Percentiles rank a stretch among this genome's conserved stretches.
Conservation (phyloP, 2,329 filamentous ascomycete genomes). For the Penicillium sp. region DNA sequence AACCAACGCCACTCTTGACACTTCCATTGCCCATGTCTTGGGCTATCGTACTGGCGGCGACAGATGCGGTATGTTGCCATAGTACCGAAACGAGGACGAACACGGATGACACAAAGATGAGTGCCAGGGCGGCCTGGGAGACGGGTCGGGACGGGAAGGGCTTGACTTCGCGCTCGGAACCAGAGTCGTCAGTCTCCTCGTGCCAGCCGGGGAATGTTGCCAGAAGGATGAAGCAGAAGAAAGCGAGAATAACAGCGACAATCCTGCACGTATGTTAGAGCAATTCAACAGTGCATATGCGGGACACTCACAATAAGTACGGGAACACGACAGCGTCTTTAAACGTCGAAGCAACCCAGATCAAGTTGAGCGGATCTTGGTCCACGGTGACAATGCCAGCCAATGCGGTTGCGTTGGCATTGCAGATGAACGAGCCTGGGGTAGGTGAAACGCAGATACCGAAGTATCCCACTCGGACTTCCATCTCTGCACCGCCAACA, state of each 20-base stretch:
- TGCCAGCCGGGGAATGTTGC: slow-evolving; percentile 98
- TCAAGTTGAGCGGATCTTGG: slow-evolving; percentile 92
- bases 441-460: slow-evolving; percentile 95
- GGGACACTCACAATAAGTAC: slow-evolving; percentile 77
- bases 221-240: slow-evolving; percentile 90
- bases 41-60: slow-evolving; percentile 89
- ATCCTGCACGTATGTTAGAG: slow-evolving; percentile 60
- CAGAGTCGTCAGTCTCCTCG: slow-evolving; percentile 78
- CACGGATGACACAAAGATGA: slow-evolving; percentile 74
- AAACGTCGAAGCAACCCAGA: slow-evolving; percentile 96
- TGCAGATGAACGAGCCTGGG: slow-evolving; percentile 88
- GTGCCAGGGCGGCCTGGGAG: slow-evolving; percentile 86
- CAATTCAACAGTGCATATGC: background rate
- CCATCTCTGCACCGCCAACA: slow-evolving; percentile 77
- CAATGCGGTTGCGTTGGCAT: slow-evolving; percentile 92
- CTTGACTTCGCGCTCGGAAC: slow-evolving; percentile 86
- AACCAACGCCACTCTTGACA: slow-evolving; percentile 84
- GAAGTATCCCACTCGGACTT: slow-evolving; percentile 95
- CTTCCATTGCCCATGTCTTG: slow-evolving; percentile 90
- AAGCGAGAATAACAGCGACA: slow-evolving; percentile 95
- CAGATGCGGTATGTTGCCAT: slow-evolving; percentile 82
- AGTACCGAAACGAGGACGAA: slow-evolving; percentile 66
- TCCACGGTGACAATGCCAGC: slow-evolving; percentile 87
- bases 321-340: slow-evolving; percentile 99
- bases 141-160: slow-evolving; percentile 91